Conservation (phyloP, 495 filamentous ascomycete species). For the Neurospora terricola region DNA sequence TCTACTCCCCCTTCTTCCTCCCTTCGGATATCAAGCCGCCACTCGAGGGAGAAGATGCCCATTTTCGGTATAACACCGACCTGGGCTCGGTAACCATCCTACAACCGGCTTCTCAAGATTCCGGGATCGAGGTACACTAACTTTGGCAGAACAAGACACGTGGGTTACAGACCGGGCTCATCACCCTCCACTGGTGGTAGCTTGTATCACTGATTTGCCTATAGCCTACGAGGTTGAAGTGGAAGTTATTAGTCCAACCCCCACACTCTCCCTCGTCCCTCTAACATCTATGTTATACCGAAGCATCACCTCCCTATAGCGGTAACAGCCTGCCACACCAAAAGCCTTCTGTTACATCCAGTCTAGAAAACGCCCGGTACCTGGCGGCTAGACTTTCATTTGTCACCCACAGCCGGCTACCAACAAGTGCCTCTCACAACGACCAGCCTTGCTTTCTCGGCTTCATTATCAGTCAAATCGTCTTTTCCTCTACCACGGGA, state of each 20-base stretch:
- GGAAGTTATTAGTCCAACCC: neutral
- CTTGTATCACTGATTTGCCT: neutral
- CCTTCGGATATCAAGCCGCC: neutral
- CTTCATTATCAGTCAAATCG: neutral
- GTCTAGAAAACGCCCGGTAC: neutral
- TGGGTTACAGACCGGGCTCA: neutral
- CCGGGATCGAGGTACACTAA: neutral
- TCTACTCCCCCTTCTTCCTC: neutral
- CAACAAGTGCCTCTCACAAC: neutral
- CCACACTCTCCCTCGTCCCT: neutral
- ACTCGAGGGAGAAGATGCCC: neutral
- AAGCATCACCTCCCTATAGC: neutral
- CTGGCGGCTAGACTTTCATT: neutral
- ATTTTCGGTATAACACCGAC: neutral
- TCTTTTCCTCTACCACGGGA: neutral
- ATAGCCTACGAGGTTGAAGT: neutral
- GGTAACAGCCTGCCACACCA: neutral
- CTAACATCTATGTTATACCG: neutral
- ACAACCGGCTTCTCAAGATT: neutral
- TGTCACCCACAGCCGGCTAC: neutral
- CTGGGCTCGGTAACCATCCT: neutral
- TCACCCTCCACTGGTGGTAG: neutral
- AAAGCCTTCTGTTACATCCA: neutral
- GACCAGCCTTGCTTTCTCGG: neutral
- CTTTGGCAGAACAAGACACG: neutral